Evolutionary conservation across 495 filamentous ascomycete species (phyloP).

Genomic region (Aspergillus sclerotioniger): DNA sequence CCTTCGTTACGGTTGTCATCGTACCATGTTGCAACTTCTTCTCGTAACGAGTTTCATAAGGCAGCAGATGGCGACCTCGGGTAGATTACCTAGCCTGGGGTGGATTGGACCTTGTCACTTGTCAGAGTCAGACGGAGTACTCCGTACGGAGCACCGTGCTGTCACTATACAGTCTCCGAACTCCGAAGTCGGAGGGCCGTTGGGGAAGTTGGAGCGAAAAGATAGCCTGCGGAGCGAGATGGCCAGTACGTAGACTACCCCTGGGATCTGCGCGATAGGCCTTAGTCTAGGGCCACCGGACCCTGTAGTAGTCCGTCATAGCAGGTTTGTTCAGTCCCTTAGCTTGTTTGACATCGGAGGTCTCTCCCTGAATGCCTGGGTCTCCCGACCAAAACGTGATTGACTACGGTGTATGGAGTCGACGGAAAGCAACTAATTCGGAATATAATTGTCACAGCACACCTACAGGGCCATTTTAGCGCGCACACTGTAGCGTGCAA

Average conservation of each 20-base stretch:
- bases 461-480: neutral
- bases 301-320: constrained; percentile 2
- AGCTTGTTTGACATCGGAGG: neutral
- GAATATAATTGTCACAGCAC: neutral
- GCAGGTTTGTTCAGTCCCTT: neutral
- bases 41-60: neutral
- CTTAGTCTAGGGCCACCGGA: neutral
- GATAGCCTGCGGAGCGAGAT: constrained; percentile 4
- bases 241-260: neutral
- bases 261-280: constrained; percentile 7
- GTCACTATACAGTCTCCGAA: neutral
- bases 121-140: neutral
- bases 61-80: neutral
- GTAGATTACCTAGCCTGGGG: neutral
- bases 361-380: neutral
- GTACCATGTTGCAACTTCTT: neutral
- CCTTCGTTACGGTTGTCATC: neutral
- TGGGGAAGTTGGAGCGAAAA: constrained; percentile 3
- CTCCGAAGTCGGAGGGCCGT: constrained; percentile 13
- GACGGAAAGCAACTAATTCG: neutral
- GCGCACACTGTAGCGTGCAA: neutral
- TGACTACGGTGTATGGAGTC: neutral
- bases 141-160: constrained; percentile 2
- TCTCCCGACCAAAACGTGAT: neutral
- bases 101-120: neutral